Base-by-base conservation (phyloP, 2,329 filamentous ascomycete genomes). In the Diplodia seriata region DNA sequence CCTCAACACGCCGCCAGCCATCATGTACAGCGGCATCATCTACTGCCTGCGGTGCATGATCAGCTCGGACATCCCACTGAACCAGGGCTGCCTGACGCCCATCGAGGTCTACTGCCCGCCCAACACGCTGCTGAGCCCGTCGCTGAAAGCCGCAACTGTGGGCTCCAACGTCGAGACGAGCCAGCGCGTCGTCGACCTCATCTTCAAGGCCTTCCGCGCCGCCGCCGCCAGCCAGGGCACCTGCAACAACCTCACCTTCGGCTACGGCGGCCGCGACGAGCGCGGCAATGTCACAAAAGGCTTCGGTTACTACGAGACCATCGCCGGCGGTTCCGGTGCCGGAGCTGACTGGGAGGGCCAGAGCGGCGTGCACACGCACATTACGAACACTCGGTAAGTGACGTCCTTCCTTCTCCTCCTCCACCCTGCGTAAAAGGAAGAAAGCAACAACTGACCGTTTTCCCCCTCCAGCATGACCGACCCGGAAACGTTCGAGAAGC, bases 301-400 rank as follows among this genome's bases (percentile, higher is more conserved):
- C n/a, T 68, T 64, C 59, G 91, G 90, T n/a, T 93, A 93, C 80
- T 92, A 93, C 75, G 90, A 93, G 78, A 92, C 90, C 4, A 92
- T 93, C 70, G 88, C 88, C 0, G 90, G 90, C 49, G 90, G 90
- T 0, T 86, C 84, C 59, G 90, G 90, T 20, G 90, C 90, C 0
- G 90, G 90, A 0, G 84, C 87, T 0, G 80, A 81, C 43, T 92
- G 90, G 90, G 81, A 88, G 68, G 90, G 90, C 47, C 64, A 67
- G 43, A 86, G 83, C 68, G 90, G 88, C 15, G 89, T 92, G 15
- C 89, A 93, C 74, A 88, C 86, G 2, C 89, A 92, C 78, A 91
- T 92, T 88, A 93, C 90, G 9, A 93, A 93, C 77, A 93, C 90
- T 6, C 84, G 63, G 63, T 66, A 50, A 57, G 38, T 14, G 11